phyloP scores from a whole-genome alignment of 768 basidiomycete species.

The Clitopilus passeckerianus region DNA sequence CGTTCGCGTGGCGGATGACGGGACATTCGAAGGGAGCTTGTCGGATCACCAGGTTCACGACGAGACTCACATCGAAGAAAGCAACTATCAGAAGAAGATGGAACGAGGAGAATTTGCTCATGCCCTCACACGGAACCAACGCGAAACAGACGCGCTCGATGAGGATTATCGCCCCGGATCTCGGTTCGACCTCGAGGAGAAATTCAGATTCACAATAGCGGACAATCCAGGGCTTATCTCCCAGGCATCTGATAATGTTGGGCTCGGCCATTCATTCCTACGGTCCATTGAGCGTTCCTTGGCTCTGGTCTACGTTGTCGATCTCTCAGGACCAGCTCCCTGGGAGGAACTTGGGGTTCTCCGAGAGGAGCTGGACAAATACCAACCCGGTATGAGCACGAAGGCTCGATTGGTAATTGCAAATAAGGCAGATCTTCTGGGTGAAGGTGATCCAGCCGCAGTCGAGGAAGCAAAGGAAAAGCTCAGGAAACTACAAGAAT shows the following conservation, averaged over 20 bases:
- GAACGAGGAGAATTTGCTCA: conserved; percentile 48
- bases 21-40: conserved; percentile 62
- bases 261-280: conserved; percentile 91
- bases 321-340: conserved; percentile 69
- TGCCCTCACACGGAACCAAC: conserved; percentile 47
- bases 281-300: conserved; percentile 90
- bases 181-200: conserved; percentile 60
- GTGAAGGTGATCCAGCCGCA: conserved; percentile 38
- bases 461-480: conserved; percentile 54
- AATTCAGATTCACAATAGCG: conserved; percentile 89
- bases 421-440: conserved; percentile 92
- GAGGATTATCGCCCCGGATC: conserved; percentile 30
- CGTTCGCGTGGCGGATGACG: conserved; percentile 78
- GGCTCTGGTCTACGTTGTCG: conserved; percentile 89
- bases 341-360: conserved; percentile 74
- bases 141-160: conserved; percentile 14
- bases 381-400: conserved; percentile 71
- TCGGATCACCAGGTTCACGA: conserved; percentile 50
- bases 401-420: conserved; percentile 82
- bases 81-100: conserved; percentile 37
- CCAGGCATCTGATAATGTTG: conserved; percentile 82
- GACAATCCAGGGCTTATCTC: conserved; percentile 95
- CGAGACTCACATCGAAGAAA: conserved; percentile 58
- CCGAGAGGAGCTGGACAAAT: conserved; percentile 78
- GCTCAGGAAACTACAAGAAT: conserved; percentile 50